A percentile compares a stretch with the other conserved stretches of the same genome.
Evolutionary conservation across 139 green algal species (phyloP).

Genomic region (Haematococcus lacustris): DNA sequence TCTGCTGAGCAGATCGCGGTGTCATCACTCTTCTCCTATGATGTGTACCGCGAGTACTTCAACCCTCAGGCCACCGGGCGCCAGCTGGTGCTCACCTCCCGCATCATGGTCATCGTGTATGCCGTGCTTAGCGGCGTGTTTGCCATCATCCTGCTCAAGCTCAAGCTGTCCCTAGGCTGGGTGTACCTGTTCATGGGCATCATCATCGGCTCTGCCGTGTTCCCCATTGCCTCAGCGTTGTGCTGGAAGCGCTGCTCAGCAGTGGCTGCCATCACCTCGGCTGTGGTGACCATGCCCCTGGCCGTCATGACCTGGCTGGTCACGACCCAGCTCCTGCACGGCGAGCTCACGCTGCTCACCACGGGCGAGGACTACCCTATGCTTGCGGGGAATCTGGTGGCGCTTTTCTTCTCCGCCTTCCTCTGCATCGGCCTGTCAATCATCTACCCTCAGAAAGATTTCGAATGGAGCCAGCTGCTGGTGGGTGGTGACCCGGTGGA

Average conservation of each 20-base stretch:
- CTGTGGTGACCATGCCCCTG: constrained; percentile 40
- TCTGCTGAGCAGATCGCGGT: constrained; percentile 87
- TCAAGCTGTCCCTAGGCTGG: constrained; percentile 67
- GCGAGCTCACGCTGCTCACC: constrained; percentile 14
- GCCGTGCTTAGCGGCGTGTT: constrained; percentile 66
- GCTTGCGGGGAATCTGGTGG: constrained; percentile 78
- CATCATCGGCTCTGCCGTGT: constrained; percentile 78
- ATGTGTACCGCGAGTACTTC: constrained; percentile 62
- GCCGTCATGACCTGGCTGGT: constrained; percentile 58
- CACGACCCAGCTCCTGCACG: constrained; percentile 23
- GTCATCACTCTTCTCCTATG: constrained; percentile 76
- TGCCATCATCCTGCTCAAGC: constrained; percentile 72
- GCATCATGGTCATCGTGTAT: constrained; percentile 49
- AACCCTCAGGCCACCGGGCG: constrained; percentile 68
- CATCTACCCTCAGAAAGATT: no score
- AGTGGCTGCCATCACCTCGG: constrained; percentile 58
- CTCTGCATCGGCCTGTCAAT: constrained; percentile 56
- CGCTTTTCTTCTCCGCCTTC: constrained; percentile 60
- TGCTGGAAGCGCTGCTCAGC: constrained; percentile 70
- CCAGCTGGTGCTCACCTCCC: constrained; percentile 57
- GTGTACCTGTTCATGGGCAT: constrained; percentile 76
- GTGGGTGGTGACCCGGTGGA: no score
- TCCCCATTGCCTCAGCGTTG: constrained; percentile 58
- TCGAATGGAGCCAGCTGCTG: no score
- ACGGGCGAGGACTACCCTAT: constrained; percentile 72